A percentile compares a stretch with the other conserved stretches of the same genome.
Conservation (phyloP, 148 eudicot genomes). For the Spergularia bocconei region DNA sequence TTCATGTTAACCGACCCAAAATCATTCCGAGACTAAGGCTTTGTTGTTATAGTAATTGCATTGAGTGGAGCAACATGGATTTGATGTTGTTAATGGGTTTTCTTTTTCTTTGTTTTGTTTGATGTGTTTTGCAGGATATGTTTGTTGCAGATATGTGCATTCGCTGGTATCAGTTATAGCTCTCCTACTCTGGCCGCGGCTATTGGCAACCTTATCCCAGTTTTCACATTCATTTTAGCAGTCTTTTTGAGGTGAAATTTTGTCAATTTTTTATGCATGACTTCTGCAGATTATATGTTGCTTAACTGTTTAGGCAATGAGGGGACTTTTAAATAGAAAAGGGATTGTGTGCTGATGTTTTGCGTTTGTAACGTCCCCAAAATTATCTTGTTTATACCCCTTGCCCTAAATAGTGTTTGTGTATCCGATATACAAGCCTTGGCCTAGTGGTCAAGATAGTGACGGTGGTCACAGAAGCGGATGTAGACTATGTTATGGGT, state of each 20-base stretch:
- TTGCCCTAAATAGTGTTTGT: too few relatives aligned
- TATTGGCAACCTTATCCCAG: slow-evolving; percentile 61
- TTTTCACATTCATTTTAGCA: slow-evolving; percentile 63
- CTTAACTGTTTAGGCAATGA: not conserved
- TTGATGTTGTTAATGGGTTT: not conserved
- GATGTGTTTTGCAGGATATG: slow-evolving; percentile 47
- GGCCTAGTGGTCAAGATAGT: too few relatives aligned
- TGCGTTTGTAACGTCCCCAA: not conserved
- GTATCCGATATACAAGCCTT: too few relatives aligned
- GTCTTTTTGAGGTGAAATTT: slow-evolving; percentile 43
- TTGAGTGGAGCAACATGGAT: not conserved
- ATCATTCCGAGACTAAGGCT: not conserved
- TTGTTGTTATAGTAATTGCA: not conserved
- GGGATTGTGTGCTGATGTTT: not conserved
- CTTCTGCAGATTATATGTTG: not conserved
- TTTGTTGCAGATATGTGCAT: slow-evolving; percentile 49
- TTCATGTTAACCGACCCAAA: not conserved
- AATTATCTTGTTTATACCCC: too few relatives aligned
- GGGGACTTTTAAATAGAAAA: not conserved
- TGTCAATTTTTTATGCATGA: not conserved
- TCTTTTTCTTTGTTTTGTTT: slow-evolving; percentile 14
- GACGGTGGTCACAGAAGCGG: too few relatives aligned
- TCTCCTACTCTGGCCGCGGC: slow-evolving; percentile 75
- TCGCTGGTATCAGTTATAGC: slow-evolving; percentile 51
- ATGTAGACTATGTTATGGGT: too few relatives aligned